Base-by-base conservation (phyloP, 2,329 filamentous ascomycete genomes). In the Epicoccum sorghinum region DNA sequence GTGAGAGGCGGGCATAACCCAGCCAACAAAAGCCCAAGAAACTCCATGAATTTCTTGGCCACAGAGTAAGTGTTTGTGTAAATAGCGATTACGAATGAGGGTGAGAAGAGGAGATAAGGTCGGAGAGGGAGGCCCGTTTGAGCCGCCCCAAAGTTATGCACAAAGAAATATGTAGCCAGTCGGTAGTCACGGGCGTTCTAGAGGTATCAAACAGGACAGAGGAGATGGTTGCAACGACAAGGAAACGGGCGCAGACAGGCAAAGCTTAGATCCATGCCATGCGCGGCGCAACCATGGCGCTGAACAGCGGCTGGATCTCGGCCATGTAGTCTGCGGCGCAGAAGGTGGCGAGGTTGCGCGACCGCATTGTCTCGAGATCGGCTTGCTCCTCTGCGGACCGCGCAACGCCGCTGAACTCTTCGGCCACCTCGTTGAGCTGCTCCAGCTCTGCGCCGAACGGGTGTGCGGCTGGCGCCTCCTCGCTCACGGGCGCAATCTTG, bases 381-480 rank as follows among this genome's bases (percentile, higher is more conserved):
- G 91, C 89, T 39, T 93, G 88, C 35, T 87, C 77, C 40, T 86
- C 79, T n/a, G 82, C 81, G 55, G 85, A 82, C 59, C 83, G 82
- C 27, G 86, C 81, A 0, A 75, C 77, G 42, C 72, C 71, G 37
- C 86, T 86, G 64, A 91, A 93, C 75, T 97, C 93, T 77, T 98
- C 95, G 0, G 89, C 93, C 13, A 97, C 84, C 76, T 98, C 95
- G 47, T 92, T 91, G 23, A 98, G 90, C 76, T 98, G 89, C 52
- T 91, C 91, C 47, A 98, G 80, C 76, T 99, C 95, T 45, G 89
- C 87, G 47, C 91, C 91, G 67, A 98, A 98, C 0, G 93, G 93
- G 72, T 95, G 86, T 40, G 76, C 32, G 75, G 83, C 6, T 29
- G 27, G 59, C 13, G 35, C 22, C 70, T 73, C 67, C 52, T 60